Conservation (phyloP, 2,329 filamentous ascomycete species). For the Aureobasidium sp. region DNA sequence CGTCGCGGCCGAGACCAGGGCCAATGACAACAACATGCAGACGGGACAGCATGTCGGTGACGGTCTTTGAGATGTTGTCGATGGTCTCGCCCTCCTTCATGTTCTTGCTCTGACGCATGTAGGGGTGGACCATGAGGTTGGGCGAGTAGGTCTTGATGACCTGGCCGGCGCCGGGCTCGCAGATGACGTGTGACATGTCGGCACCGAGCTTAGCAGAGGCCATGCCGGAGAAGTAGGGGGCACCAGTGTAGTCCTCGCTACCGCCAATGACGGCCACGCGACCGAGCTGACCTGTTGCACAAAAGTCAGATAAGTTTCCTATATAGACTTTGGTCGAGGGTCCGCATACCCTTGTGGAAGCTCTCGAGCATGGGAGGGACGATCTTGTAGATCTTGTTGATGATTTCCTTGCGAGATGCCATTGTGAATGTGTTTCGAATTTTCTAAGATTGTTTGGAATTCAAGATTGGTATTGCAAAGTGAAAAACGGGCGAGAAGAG, state of each 20-base stretch:
- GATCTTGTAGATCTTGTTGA: conserved; percentile 78
- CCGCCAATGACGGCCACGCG: conserved; percentile 91
- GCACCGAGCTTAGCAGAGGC: conserved; percentile 85
- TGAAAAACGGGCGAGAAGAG: background rate
- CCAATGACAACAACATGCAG: conserved; percentile 91
- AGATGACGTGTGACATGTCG: conserved; percentile 94
- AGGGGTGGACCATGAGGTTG: conserved; percentile 95
- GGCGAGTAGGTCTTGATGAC: conserved; percentile 98
- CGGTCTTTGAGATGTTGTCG: conserved; percentile 57
- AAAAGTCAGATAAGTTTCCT: background rate
- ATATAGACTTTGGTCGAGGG: background rate
- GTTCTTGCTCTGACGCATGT: conserved; percentile 73
- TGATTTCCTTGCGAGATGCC: conserved; percentile 62
- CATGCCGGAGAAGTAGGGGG: conserved; percentile 97
- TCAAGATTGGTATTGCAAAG: background rate
- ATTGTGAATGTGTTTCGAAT: conserved; percentile 25
- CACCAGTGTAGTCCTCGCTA: conserved; percentile 92
- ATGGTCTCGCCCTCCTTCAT: conserved; percentile 49
- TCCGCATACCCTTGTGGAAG: conserved; percentile 78
- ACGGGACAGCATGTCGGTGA: conserved; percentile 74
- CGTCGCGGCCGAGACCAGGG: conserved; percentile 83
- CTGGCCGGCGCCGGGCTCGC: conserved; percentile 72
- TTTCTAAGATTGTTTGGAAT: background rate
- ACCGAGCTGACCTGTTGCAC: conserved; percentile 69
- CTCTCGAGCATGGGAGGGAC: conserved; percentile 90